Base-by-base conservation (phyloP, 2,329 filamentous ascomycete species). In the Pestalotiopsis sp. region DNA sequence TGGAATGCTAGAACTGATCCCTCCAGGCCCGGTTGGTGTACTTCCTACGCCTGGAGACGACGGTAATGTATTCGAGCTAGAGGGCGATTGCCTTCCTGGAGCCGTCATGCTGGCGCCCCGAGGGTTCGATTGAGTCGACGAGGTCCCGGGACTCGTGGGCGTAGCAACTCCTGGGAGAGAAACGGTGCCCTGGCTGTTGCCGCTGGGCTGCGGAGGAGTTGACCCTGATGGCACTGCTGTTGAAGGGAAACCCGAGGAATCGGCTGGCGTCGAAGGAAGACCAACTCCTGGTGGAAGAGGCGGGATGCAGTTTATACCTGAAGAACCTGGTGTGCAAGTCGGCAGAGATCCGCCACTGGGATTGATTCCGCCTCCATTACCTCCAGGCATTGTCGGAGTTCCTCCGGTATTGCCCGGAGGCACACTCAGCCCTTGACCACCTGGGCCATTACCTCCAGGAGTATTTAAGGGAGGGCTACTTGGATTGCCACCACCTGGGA, bases 271-370 rank as follows among this genome's bases (percentile, higher is more conserved):
- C 7, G 63, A 27, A 11, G 63, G 52, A 27, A 38, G 52, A 36
- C 63, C 27, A 31, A 20, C 49, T n/a, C 63, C 63, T 5, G 41
- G 41, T 57, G 45, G 45, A 9, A 49, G 59, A 20, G 64, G 45
- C 31, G 41, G 64, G n/a, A 65, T 60, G 52, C 64, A 66, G 27
- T 65, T 65, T 23, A 62, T 41, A 14, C 58, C 65, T 41, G 65
- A 49, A 38, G 65, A 60, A 11, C 65, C 65, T 39, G 65, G 65
- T 61, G 65, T 61, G 20, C 65, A 67, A 20, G 65, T 67, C 14
- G 65, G 65, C 12, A 60, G 5, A 27, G 59, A n/a, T 17, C 49
- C 38, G 13, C 39, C 63, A 36, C 41, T 59, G n/a, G 57, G 57
- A 14, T 20, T 27, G 1, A 23, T 13, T 13, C 57, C 59, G 36